These are phyloP conservation scores for Dendrobium officinale DNA, from an alignment of 106 monocot species.

Conservation along the genomic window DNA sequence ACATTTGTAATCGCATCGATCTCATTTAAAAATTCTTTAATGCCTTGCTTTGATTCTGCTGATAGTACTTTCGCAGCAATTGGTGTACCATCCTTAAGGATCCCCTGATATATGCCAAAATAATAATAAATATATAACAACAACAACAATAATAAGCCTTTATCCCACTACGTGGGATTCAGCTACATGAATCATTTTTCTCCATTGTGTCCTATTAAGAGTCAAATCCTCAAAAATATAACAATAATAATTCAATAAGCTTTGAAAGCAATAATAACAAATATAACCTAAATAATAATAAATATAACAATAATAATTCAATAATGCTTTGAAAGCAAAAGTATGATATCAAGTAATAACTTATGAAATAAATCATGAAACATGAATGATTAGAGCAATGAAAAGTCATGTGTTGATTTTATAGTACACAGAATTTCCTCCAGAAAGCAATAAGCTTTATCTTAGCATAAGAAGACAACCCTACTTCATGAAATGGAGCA, in stretches of 20 bases:
- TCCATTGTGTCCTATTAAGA: no score
- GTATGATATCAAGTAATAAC: not conserved
- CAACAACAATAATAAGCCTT: no score
- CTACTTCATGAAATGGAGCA: not conserved
- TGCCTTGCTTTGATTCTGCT: slow-evolving; percentile 49
- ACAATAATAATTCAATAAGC: not conserved
- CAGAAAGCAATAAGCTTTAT: not conserved
- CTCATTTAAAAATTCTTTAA: slow-evolving; percentile 54
- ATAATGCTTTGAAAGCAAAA: not conserved
- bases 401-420: not conserved
- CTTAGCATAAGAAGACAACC: not conserved
- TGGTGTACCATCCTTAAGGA: slow-evolving; percentile 31
- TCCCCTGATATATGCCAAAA: slow-evolving; percentile 27
- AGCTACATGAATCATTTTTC: no score
- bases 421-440: not conserved
- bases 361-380: not conserved
- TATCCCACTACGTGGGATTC: no score
- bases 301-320: not conserved
- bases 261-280: not conserved
- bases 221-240: no score
- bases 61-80: slow-evolving; percentile 58
- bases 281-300: no score
- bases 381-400: not conserved
- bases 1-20: slow-evolving; percentile 47
- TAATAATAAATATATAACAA: no score